Conservation (phyloP, 163 green algal genomes). For the Volvox carteri region DNA sequence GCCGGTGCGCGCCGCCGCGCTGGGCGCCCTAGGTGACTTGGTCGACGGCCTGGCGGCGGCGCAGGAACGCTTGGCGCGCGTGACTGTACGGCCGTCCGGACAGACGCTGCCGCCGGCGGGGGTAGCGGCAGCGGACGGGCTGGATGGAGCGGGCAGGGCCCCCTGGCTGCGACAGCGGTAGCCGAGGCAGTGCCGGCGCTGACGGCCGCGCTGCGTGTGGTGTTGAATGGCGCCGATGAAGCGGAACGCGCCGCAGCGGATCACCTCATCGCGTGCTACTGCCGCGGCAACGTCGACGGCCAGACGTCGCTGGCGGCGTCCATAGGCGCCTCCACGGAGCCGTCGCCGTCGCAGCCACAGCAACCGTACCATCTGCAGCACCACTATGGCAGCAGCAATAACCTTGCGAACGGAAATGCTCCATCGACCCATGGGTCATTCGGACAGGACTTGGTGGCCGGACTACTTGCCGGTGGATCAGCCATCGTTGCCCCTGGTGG, state of each 20-base stretch:
- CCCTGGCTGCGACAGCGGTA: background rate
- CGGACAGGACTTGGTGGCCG: conserved; percentile 65
- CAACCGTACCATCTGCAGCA: too few species aligned
- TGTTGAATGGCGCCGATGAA: conserved; percentile 61
- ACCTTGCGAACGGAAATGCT: background rate
- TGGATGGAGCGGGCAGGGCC: background rate
- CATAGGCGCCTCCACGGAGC: conserved; percentile 53
- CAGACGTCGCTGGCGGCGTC: conserved; percentile 76
- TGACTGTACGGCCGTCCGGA: conserved; percentile 40
- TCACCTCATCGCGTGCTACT: conserved; percentile 76
- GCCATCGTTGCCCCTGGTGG: background rate
- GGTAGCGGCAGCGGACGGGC: background rate
- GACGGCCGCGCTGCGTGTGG: conserved; percentile 62
- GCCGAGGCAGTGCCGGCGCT: conserved; percentile 21
- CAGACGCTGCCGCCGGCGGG: background rate
- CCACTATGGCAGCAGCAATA: background rate
- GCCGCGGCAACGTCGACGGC: conserved; percentile 77
- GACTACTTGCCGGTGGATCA: conserved; percentile 28
- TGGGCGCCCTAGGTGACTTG: conserved; percentile 70
- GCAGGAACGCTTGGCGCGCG: conserved; percentile 68
- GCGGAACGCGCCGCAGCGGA: conserved; percentile 75
- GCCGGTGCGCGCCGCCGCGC: conserved; percentile 70
- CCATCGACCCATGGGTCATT: conserved; percentile 57
- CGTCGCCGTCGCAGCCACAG: background rate
- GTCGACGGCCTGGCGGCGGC: conserved; percentile 59